Evolutionary conservation across 306 rosid genomes (phyloP), one percentile per base, ranked within the genome.

Genomic region (Cucurbita ficifolia): DNA sequence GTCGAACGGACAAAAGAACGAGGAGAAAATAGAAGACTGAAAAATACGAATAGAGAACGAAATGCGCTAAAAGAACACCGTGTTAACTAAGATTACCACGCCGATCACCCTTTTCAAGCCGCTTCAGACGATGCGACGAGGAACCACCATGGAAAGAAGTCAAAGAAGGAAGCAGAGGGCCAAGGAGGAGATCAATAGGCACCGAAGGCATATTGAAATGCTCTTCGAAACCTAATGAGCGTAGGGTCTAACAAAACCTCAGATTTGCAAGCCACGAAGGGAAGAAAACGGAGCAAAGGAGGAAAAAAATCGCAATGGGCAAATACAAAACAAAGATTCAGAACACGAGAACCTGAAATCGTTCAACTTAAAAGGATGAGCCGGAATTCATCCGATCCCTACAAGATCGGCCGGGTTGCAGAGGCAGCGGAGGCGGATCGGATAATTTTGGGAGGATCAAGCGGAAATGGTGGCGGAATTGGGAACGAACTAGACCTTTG

Each of bases 41-140:
- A 48, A 50, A 48, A 13, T 13, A 48, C 10, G 5, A 56, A 52
- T 5, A 57, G 17, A 81, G 13, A 52, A 42, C 6, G 14, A 7
- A 22, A 24, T 76, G 12, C 45, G 35, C 8, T 12, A 7, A 35
- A 19, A 70, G 74, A 50, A 29, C 83, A 75, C 58, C 65, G 79
- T 69, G 96, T 86, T 83, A 90, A 87, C 93, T 86, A 87, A 92
- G 96, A 88, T 85, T 92, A 83, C 93, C 96, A 73, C 96, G 98
- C 78, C 93, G 86, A 84, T 92, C 90, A 79, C 96, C 64, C 43
- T 87, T 88, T 72, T 86, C 84, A 12, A 90, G 89, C 83, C 75
- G 86, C 80, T 92, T 88, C 69, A 86, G 81, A 90, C 96, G 93
- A 82, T 84, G 88, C 80, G 83, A 77, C 43, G 85, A 86, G 1